phyloP scores from a whole-genome alignment of 2,329 filamentous ascomycete genomes.

The Aspergillus sp. region DNA sequence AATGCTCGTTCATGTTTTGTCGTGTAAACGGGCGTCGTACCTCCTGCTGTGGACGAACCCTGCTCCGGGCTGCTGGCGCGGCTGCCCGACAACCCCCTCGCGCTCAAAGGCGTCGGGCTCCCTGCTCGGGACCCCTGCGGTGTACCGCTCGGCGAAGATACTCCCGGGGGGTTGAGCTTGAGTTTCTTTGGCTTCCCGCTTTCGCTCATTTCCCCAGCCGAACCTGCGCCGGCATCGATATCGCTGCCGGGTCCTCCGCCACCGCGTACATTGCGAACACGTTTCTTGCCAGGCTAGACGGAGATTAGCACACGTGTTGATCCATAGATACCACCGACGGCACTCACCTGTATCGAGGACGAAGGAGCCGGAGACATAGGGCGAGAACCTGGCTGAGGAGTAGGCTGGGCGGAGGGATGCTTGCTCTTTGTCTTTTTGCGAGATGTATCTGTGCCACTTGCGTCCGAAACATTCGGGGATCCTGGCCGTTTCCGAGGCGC shows the following conservation, averaged over 20 bases:
- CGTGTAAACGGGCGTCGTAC: constrained; percentile 3
- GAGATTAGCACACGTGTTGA: constrained; percentile 3
- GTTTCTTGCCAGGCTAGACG: constrained; percentile 43
- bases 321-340: not conserved
- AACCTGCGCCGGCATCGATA: constrained; percentile 44
- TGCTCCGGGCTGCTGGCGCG: constrained; percentile 34
- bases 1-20: too few relatives aligned
- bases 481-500: constrained; percentile 67
- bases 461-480: constrained; percentile 80
- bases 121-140: constrained; percentile 41
- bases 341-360: constrained; percentile 45
- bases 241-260: constrained; percentile 46
- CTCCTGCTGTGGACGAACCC: constrained; percentile 16
- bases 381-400: constrained; percentile 40
- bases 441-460: constrained; percentile 80
- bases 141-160: constrained; percentile 30
- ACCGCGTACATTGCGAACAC: constrained; percentile 23
- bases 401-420: constrained; percentile 31
- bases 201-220: constrained; percentile 38
- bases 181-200: constrained; percentile 39
- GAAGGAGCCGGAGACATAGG: constrained; percentile 53
- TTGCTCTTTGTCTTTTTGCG: constrained; percentile 72
- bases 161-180: constrained; percentile 36
- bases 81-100: constrained; percentile 21
- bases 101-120: constrained; percentile 33